Base-by-base conservation (phyloP, 352 stramenopile species). In the Phytophthora lateralis region DNA sequence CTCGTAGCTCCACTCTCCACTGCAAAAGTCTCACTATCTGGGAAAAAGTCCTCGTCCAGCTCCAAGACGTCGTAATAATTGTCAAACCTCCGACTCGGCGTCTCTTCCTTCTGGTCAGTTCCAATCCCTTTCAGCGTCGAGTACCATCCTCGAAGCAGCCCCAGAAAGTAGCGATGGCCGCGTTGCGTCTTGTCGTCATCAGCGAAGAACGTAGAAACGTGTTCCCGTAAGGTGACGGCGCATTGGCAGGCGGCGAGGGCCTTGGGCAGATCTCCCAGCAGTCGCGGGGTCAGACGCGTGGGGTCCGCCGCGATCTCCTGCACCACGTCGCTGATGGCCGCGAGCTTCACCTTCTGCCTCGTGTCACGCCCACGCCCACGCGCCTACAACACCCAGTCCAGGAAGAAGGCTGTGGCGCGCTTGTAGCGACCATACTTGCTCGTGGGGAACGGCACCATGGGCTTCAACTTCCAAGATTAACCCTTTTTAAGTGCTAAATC, bases 11-110 rank as follows among this genome's bases (percentile, higher is more conserved):
- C 26, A 11, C 27, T 20, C 10, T 2, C 12, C 18, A 21, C 39
- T 17, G 4, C 45, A 27, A 49, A 49, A 6, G 18, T 34, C 8
- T 48, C 34, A 49, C 49, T 18, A 29, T 63, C 44, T 11, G 55
- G 55, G 26, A 63, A 63, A 24, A 37, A 71, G 18, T 71, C 66
- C 17, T 63, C 66, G 14, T 60, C 66, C 14, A 71, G 41, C 32
- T 46, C 20, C 18, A 75, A 27, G 20, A 75, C 66, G 15, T 62
- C 46, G 34, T 71, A 75, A 32, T 75, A 75, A 17, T 68, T 71
- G 21, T 57, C 42, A 18, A 71, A 71, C 10, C 45, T 32, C 7
- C 11, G 7, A 9, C 46, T 69, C 29, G 56, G 15, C 27, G 30
- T 42, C 29, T 44, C 38, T 21, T 39, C 2, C 26, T n/a, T 29